phyloP scores from a whole-genome alignment of 139 green algal genomes.

The Coelastrella sp. region DNA sequence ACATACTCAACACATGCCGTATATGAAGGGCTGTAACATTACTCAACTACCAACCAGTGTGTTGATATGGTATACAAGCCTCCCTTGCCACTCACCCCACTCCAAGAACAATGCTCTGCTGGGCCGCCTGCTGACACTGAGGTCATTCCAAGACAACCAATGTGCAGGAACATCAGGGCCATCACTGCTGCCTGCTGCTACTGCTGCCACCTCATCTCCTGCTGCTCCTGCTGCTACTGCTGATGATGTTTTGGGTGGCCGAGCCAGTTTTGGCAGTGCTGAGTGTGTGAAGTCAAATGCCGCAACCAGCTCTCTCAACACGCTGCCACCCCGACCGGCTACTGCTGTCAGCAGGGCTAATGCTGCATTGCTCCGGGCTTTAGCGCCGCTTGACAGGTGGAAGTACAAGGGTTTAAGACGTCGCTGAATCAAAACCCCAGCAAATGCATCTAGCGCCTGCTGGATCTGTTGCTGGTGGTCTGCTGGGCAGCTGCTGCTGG shows the following conservation, averaged over 20 bases:
- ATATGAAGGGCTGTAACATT: no score
- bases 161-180: slow-evolving; percentile 9
- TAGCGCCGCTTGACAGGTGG: slow-evolving; percentile 46
- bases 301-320: slow-evolving; percentile 54
- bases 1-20: no score
- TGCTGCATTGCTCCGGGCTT: slow-evolving; percentile 54
- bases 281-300: slow-evolving; percentile 72
- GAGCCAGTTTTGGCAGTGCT: slow-evolving; percentile 60
- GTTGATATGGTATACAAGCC: no score
- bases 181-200: background rate
- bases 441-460: slow-evolving; percentile 26
- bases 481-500: slow-evolving; percentile 8
- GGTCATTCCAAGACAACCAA: slow-evolving; percentile 54
- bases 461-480: background rate
- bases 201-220: background rate
- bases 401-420: slow-evolving; percentile 72
- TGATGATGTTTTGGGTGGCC: slow-evolving; percentile 36
- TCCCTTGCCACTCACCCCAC: slow-evolving; percentile 40
- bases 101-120: slow-evolving; percentile 65
- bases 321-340: slow-evolving; percentile 12
- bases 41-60: no score
- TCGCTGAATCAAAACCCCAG: slow-evolving; percentile 41
- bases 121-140: slow-evolving; percentile 63
- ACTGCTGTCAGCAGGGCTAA: slow-evolving; percentile 68
- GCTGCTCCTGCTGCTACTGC: slow-evolving; percentile 22